Percentiles rank a stretch among this genome's conserved stretches.
Evolutionary conservation across 2,329 filamentous ascomycete genomes (phyloP).

Genomic region (Fusarium stilboides): DNA sequence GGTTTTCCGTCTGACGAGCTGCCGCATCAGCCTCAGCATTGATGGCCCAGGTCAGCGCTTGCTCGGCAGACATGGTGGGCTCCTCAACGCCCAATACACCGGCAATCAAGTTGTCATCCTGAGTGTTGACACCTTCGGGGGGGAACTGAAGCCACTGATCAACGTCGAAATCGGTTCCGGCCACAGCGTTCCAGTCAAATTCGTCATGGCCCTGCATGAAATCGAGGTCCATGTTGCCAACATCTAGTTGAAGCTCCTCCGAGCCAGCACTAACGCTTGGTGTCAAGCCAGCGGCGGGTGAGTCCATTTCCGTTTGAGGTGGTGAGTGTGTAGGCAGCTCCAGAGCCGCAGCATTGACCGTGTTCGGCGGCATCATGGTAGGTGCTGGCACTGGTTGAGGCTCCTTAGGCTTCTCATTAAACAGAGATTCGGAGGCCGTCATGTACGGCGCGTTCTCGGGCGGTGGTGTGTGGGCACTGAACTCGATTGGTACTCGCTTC

Average conservation of each 20-base stretch:
- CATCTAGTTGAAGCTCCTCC: slow-evolving; percentile 57
- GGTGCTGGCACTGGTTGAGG: slow-evolving; percentile 27
- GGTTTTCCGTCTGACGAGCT: slow-evolving; percentile 29
- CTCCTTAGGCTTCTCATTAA: slow-evolving; percentile 53
- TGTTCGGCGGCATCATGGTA: slow-evolving; percentile 57
- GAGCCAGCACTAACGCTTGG: slow-evolving; percentile 63
- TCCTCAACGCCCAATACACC: slow-evolving; percentile 52
- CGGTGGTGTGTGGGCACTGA: slow-evolving; percentile 66
- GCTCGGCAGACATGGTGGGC: slow-evolving; percentile 50
- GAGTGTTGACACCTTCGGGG: slow-evolving; percentile 61
- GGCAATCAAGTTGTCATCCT: slow-evolving; percentile 57
- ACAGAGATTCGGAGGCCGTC: slow-evolving; percentile 59
- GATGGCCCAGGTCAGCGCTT: slow-evolving; percentile 51
- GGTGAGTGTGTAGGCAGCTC: slow-evolving; percentile 59
- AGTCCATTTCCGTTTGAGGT: slow-evolving; percentile 62
- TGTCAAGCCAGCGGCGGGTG: slow-evolving; percentile 57
- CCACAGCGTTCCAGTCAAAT: slow-evolving; percentile 69
- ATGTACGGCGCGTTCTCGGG: slow-evolving; percentile 65
- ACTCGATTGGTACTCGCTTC: slow-evolving; percentile 56
- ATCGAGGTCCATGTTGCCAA: slow-evolving; percentile 61
- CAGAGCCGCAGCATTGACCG: slow-evolving; percentile 56
- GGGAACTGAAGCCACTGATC: slow-evolving; percentile 73
- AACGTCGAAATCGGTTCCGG: slow-evolving; percentile 69
- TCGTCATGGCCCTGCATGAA: slow-evolving; percentile 64
- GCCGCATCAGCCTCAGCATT: slow-evolving; percentile 48